These are phyloP conservation scores for Croton setiger DNA, from an alignment of 441 rosid species.

Conservation along the genomic window DNA sequence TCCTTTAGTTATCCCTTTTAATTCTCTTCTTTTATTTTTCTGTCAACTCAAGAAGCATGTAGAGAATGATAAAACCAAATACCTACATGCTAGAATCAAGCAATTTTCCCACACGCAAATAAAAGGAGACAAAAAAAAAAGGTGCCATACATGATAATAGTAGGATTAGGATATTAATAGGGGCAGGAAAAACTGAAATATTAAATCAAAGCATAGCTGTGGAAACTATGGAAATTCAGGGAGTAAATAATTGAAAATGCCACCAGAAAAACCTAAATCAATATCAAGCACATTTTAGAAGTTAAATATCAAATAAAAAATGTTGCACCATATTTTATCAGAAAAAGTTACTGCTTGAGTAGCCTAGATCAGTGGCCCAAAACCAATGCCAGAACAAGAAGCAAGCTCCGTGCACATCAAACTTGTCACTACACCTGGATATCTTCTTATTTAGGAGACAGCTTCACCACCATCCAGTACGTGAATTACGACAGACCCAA, in stretches of 20 bases:
- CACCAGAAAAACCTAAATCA: conserved; percentile 10
- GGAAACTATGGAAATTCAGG: conserved; percentile 1
- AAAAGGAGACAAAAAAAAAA: neutral
- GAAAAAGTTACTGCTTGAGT: conserved; percentile 33
- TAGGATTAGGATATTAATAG: neutral
- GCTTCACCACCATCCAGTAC: conserved; percentile 75
- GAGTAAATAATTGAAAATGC: neutral
- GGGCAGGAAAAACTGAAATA: neutral
- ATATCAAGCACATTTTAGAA: conserved; percentile 12
- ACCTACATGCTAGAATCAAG: conserved; percentile 1
- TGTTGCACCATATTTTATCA: conserved; percentile 22
- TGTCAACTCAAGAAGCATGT: neutral
- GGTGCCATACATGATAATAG: neutral
- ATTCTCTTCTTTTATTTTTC: neutral
- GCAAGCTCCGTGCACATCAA: conserved; percentile 59
- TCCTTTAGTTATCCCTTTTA: neutral
- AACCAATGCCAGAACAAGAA: conserved; percentile 42
- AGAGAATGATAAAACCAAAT: neutral
- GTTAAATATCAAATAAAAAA: conserved; percentile 17
- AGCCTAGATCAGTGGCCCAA: conserved; percentile 41
- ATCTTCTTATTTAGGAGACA: conserved; percentile 82
- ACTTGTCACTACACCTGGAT: conserved; percentile 70
- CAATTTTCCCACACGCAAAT: neutral
- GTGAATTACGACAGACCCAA: conserved; percentile 74
- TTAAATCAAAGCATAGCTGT: conserved; percentile 1